These are phyloP conservation scores for Fusarium irregulare DNA, from an alignment of 2,329 filamentous ascomycete genomes.

Conservation along the genomic window DNA sequence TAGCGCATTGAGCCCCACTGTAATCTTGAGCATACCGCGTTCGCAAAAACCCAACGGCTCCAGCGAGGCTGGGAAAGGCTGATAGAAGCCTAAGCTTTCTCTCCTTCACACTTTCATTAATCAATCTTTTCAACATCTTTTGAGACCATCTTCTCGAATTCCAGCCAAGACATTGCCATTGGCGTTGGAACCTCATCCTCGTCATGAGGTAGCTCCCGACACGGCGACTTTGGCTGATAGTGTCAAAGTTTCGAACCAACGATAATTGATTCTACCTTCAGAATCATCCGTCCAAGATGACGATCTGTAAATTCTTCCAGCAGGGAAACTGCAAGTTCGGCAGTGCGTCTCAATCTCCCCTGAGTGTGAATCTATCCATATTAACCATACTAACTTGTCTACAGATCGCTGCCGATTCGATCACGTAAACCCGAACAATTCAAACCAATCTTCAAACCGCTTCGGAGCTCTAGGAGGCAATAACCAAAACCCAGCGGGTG, in stretches of 20 bases:
- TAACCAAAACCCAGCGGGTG: constrained; percentile 39
- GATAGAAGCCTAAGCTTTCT: constrained; percentile 25
- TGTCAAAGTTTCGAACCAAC: constrained; percentile 17
- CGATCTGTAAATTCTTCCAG: constrained; percentile 61
- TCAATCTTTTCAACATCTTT: not conserved
- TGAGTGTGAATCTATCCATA: not conserved
- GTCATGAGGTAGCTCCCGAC: constrained; percentile 40
- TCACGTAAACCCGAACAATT: constrained; percentile 56
- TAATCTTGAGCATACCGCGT: constrained; percentile 1
- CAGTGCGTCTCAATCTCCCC: constrained; percentile 53
- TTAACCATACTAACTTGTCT: constrained; percentile 16
- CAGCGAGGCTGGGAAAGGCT: constrained; percentile 46
- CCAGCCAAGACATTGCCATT: not conserved
- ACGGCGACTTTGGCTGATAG: constrained; percentile 26
- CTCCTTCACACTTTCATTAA: constrained; percentile 4
- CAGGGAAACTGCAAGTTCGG: constrained; percentile 65
- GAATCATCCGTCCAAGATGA: constrained; percentile 47
- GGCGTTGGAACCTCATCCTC: not conserved
- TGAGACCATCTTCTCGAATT: not conserved
- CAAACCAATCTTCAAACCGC: constrained; percentile 61
- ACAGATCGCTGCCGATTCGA: constrained; percentile 67
- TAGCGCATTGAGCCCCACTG: constrained; percentile 24
- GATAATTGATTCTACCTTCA: not conserved
- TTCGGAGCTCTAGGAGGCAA: constrained; percentile 63
- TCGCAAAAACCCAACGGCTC: constrained; percentile 27